These are phyloP conservation scores for Amanita jacksonii DNA, from an alignment of 768 basidiomycete species.

Conservation along the genomic window DNA sequence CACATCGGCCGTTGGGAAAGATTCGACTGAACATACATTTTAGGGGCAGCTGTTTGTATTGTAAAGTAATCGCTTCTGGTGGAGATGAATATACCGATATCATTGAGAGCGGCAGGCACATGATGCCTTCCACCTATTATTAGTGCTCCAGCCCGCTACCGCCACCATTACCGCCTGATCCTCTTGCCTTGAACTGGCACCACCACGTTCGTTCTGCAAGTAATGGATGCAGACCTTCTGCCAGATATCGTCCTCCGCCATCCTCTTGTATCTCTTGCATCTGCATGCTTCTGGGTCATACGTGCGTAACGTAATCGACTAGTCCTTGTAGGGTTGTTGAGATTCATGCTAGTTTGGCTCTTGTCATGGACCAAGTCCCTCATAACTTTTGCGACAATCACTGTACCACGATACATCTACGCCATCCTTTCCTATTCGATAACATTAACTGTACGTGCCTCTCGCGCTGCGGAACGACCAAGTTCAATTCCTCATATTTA, in stretches of 20 bases:
- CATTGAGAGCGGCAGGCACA: no score
- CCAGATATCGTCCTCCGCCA: conserved; percentile 38
- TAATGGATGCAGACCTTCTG: conserved; percentile 29
- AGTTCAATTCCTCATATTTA: conserved; percentile 8
- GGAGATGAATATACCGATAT: no score
- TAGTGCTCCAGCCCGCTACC: no score
- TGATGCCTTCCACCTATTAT: no score
- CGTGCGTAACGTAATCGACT: conserved; percentile 38
- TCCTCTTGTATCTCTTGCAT: conserved; percentile 66
- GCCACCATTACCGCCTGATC: neutral
- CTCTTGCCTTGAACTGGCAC: neutral
- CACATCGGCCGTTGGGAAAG: conserved; percentile 74
- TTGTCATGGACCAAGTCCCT: conserved; percentile 69
- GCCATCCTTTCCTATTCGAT: conserved; percentile 77
- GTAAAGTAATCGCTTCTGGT: neutral
- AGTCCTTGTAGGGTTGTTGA: conserved; percentile 4
- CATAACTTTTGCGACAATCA: conserved; percentile 75
- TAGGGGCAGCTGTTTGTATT: conserved; percentile 17
- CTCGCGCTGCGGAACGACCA: neutral
- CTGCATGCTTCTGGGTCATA: conserved; percentile 80
- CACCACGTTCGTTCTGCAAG: neutral
- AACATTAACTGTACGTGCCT: conserved; percentile 64
- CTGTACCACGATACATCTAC: conserved; percentile 72
- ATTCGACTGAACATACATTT: conserved; percentile 86
- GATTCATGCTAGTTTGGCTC: conserved; percentile 54